Base-by-base conservation (phyloP, 306 rosid species). In the Acacia crassicarpa region DNA sequence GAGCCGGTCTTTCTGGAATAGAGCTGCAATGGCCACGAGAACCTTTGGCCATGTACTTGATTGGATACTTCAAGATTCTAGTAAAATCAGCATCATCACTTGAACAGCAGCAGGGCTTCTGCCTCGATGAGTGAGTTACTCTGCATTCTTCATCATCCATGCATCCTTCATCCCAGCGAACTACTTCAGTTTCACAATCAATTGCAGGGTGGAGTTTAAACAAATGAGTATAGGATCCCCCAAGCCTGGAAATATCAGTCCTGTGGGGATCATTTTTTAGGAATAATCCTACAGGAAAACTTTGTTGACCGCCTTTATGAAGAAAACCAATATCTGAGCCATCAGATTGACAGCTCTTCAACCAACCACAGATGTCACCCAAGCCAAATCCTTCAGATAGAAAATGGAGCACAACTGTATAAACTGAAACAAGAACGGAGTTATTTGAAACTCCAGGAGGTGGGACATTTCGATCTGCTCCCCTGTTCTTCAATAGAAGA, bases 71-170 rank as follows among this genome's bases (percentile, higher is more conserved):
- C 44, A 85, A 89, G 79, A 72, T 88, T 88, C 92, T 88, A 43
- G 93, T 54, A 68, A 87, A 91, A 78, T 93, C 97, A 82, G 89
- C 82, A 75, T 93, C 95, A 66, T 91, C 91, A 85, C 84, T 85
- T 78, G 97, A 93, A 81, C 99, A 95, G 77, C 99, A 95, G 85
- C 99, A 93, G 12, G 99, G 99, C 86, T 93, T 92, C 86, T 89
- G 90, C 70, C 88, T 83, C 62, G 91, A 90, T 81, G 89, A 86
- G 91, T 95, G 99, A 78, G 98, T 92, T 59, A 91, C 91, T 87
- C 91, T 89, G 38, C 82, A 91, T 87, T 91, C 94, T 82, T 90
- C 91, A 61, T 87, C 89, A 84, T 93, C 99, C 98, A 93, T 91
- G 86, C 97, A 89, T 61, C 99, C 99, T 88, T 95, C 99, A 69